These are phyloP conservation scores for Tephrocybe sp. DNA, from an alignment of 768 basidiomycete genomes.

Conservation along the genomic window DNA sequence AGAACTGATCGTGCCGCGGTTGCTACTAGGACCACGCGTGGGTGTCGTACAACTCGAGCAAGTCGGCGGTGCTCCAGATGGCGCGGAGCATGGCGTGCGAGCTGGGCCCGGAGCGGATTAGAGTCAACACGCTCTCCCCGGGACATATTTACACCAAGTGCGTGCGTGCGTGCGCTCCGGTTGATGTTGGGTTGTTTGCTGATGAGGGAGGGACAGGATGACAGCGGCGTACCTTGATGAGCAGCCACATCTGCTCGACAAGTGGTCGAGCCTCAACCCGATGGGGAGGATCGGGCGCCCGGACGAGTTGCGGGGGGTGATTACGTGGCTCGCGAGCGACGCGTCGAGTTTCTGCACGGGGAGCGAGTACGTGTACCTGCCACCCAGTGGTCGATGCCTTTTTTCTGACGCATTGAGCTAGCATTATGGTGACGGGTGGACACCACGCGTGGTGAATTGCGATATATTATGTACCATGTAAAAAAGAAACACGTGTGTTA, in stretches of 20 bases:
- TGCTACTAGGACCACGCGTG: constrained; percentile 72
- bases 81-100: constrained; percentile 82
- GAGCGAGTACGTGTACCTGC: constrained; percentile 62
- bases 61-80: constrained; percentile 80
- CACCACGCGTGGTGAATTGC: constrained; percentile 68
- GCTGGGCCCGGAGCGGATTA: constrained; percentile 61
- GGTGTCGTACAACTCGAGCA: constrained; percentile 78
- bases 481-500: constrained; percentile 16
- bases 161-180: constrained; percentile 11
- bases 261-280: constrained; percentile 72
- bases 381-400: not conserved
- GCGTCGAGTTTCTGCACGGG: constrained; percentile 80
- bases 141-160: constrained; percentile 75
- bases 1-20: not conserved
- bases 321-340: constrained; percentile 71
- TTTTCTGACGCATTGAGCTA: constrained; percentile 20
- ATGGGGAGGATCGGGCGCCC: constrained; percentile 69
- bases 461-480: no score
- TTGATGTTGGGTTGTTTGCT: not conserved
- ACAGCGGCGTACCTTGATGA: constrained; percentile 70
- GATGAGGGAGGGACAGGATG: constrained; percentile 48
- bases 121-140: constrained; percentile 76
- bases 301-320: constrained; percentile 73
- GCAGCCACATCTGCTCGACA: constrained; percentile 59
- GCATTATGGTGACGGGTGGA: constrained; percentile 62